These are phyloP conservation scores for Globomyces pollinis-pini DNA, from an alignment of 192 early-diverging fungal genomes.

Conservation along the genomic window DNA sequence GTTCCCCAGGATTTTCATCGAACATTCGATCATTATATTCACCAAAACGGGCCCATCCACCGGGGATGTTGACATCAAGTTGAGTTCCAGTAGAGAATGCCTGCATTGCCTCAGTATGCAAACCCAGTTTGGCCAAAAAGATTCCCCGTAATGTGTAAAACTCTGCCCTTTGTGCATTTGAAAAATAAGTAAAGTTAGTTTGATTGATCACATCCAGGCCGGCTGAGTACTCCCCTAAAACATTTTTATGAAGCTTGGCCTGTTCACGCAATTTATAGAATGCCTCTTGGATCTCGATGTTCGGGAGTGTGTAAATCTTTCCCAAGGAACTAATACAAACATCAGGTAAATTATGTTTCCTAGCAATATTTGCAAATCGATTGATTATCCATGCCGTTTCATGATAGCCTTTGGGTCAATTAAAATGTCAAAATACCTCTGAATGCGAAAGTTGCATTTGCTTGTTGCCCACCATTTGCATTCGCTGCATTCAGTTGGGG, in stretches of 20 bases:
- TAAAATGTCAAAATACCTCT: no score
- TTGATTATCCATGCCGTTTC: conserved; percentile 99
- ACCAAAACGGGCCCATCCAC: conserved; percentile 96
- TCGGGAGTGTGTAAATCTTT: conserved; percentile 97
- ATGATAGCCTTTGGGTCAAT: no score
- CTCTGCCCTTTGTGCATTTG: conserved; percentile 84
- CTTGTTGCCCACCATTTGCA: conserved; percentile 24
- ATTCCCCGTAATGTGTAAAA: conserved; percentile 95
- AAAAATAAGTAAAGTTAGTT: conserved; percentile 97
- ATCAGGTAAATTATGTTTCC: conserved; percentile 90
- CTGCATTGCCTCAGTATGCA: conserved; percentile 79
- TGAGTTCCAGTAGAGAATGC: conserved; percentile 87
- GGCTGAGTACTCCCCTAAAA: conserved; percentile 75
- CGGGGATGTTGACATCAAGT: conserved; percentile 78
- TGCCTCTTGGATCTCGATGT: conserved; percentile 99
- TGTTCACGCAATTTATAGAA: conserved; percentile 93
- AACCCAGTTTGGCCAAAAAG: conserved; percentile 82
- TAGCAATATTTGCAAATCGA: conserved; percentile 91
- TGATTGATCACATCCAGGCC: conserved; percentile 99
- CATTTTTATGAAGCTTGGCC: conserved; percentile 95
- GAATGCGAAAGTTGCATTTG: conserved; percentile 81
- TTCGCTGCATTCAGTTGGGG: conserved; percentile 32
- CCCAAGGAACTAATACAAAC: conserved; percentile 81
- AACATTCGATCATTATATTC: conserved; percentile 91
- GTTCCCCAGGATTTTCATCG: conserved; percentile 72